Evolutionary conservation across 164 flowering plant genomes (phyloP).

Genomic region (Vitis vinifera): ASM3070453v1 NC_081815.1:16073001-16073500

Average conservation of each 20-base stretch:
- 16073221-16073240: background rate
- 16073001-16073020: background rate
- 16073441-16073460: too few species aligned
- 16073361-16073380: background rate
- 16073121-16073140: conserved; percentile 24
- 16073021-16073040: background rate
- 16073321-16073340: conserved; percentile 30
- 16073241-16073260: conserved; percentile 8
- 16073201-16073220: conserved; percentile 11
- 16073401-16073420: conserved; percentile 10
- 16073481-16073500: conserved; percentile 16
- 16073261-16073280: background rate
- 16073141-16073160: conserved; percentile 1
- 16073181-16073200: conserved; percentile 24
- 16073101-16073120: conserved; percentile 22
- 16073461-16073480: conserved; percentile 14
- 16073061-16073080: background rate
- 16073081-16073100: conserved; percentile 22
- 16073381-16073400: conserved; percentile 9
- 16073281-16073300: conserved; percentile 12
- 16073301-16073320: conserved; percentile 20
- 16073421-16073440: conserved; percentile 1
- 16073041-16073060: conserved; percentile 6
- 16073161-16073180: conserved; percentile 16
- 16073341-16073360: conserved; percentile 10